Percentiles rank a stretch among this genome's conserved stretches.
Evolutionary conservation across 257 asterid genomes (phyloP).

Genomic region (Jacaranda mimosifolia): DNA sequence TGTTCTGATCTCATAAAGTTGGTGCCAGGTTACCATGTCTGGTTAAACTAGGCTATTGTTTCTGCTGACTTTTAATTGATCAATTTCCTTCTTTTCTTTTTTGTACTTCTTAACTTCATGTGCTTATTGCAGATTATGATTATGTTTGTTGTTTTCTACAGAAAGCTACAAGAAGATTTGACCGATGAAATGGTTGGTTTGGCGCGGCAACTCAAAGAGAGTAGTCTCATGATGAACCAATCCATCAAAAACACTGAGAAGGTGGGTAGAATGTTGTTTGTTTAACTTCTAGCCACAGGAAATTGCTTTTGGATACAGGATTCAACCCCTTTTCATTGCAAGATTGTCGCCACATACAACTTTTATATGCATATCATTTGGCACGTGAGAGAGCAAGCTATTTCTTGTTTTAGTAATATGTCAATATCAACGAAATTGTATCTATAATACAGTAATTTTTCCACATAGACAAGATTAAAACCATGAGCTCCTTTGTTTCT

Average conservation of each 20-base stretch:
- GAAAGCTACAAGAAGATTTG: conserved; percentile 92
- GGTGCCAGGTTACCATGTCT: not conserved
- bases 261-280: conserved; percentile 49
- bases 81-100: too few species aligned
- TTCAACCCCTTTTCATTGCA: not conserved
- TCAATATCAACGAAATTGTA: too few species aligned
- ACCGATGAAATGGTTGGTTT: conserved; percentile 93
- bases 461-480: not conserved
- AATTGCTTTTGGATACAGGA: not conserved
- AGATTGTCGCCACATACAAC: not conserved
- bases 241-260: conserved; percentile 86
- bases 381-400: not conserved
- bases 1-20: not conserved
- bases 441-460: not conserved
- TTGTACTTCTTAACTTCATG: not conserved
- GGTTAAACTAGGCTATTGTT: not conserved
- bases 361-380: not conserved
- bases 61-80: not conserved
- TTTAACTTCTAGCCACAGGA: not conserved
- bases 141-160: conserved; percentile 39
- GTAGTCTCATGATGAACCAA: conserved; percentile 82
- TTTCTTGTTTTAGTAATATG: not conserved
- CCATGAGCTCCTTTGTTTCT: not conserved
- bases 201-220: conserved; percentile 91
- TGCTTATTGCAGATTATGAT: conserved; percentile 4